Evolutionary conservation across 1,284 basidiomycete genomes (phyloP).

Genomic region (Schizopora paradoxa): DNA sequence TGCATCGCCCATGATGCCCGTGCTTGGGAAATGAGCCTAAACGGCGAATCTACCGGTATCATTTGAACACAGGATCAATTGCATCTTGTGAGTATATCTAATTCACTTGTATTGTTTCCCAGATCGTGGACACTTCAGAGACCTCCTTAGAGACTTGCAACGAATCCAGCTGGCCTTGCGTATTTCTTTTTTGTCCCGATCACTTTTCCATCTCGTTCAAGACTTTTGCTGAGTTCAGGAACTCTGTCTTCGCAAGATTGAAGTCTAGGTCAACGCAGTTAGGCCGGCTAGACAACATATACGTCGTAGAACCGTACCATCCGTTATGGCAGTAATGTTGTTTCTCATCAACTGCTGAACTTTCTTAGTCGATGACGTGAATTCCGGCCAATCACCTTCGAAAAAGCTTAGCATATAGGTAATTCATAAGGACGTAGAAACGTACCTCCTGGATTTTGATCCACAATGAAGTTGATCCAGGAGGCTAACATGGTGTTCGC

Average conservation of each 20-base stretch:
- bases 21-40: too few species aligned
- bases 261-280: slow-evolving; percentile 31
- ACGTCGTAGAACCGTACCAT: slow-evolving; percentile 34
- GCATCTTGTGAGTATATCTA: too few species aligned
- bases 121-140: too few species aligned
- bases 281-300: slow-evolving; percentile 2
- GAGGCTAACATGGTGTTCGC: slow-evolving; percentile 44
- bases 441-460: slow-evolving; percentile 46
- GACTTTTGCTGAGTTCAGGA: slow-evolving; percentile 37
- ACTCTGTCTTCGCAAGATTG: slow-evolving; percentile 36
- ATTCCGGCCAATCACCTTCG: slow-evolving; percentile 43
- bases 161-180: too few species aligned
- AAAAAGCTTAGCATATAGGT: slow-evolving; percentile 1
- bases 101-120: too few species aligned
- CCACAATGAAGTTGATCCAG: slow-evolving; percentile 49
- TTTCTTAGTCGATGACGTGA: slow-evolving; percentile 28
- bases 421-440: not conserved
- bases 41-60: too few species aligned
- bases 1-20: too few species aligned
- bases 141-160: too few species aligned
- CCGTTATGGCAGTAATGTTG: slow-evolving; percentile 45
- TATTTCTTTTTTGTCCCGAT: not conserved
- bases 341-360: slow-evolving; percentile 44
- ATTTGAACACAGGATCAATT: too few species aligned
- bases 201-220: slow-evolving; percentile 44